phyloP scores from a whole-genome alignment of 306 rosid genomes.

The Mucuna pruriens region DNA sequence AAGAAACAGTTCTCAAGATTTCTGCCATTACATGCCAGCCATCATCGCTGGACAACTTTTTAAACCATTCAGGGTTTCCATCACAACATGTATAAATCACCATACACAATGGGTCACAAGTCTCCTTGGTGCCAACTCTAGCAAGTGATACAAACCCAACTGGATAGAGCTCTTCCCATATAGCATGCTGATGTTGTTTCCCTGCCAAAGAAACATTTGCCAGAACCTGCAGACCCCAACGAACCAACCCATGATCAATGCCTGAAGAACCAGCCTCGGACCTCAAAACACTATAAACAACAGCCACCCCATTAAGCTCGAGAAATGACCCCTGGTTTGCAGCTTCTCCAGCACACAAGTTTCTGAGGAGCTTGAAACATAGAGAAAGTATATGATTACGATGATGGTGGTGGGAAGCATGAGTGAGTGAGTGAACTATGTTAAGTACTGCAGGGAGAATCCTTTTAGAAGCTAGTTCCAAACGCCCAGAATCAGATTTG shows the following conservation, averaged over 20 bases:
- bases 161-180: slow-evolving; percentile 61
- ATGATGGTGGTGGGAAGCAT: neutral
- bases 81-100: slow-evolving; percentile 61
- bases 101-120: slow-evolving; percentile 76
- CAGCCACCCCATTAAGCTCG: slow-evolving; percentile 55
- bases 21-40: slow-evolving; percentile 60
- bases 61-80: slow-evolving; percentile 54
- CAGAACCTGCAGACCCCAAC: slow-evolving; percentile 74
- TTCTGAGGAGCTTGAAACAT: slow-evolving; percentile 63
- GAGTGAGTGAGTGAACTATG: slow-evolving; percentile 23
- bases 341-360: slow-evolving; percentile 66
- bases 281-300: slow-evolving; percentile 52
- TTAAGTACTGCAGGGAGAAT: slow-evolving; percentile 47
- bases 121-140: slow-evolving; percentile 48
- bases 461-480: neutral
- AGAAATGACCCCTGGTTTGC: slow-evolving; percentile 59
- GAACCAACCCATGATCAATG: slow-evolving; percentile 49
- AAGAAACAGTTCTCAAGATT: slow-evolving; percentile 60
- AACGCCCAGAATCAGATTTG: neutral
- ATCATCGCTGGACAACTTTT: slow-evolving; percentile 45
- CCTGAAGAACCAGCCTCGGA: slow-evolving; percentile 34
- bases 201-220: slow-evolving; percentile 87
- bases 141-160: slow-evolving; percentile 56
- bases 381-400: neutral
- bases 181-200: slow-evolving; percentile 56